Evolutionary conservation across 2,329 filamentous ascomycete species (phyloP).

Genomic region (Pestalotiopsis fici): DNA sequence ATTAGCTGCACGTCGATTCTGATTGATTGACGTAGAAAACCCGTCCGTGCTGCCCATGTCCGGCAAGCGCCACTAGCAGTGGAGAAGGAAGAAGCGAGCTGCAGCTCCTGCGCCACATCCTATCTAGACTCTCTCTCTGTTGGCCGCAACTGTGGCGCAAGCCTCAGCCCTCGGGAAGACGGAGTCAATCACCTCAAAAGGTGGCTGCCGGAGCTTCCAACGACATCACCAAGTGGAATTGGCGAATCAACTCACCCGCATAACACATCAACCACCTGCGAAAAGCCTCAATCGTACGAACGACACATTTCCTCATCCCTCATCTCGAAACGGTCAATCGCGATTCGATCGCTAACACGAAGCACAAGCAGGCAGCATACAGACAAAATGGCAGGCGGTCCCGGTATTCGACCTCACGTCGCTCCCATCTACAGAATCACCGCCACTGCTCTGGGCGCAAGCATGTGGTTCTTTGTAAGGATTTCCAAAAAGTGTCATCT

Average conservation of each 20-base stretch:
- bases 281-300: neutral
- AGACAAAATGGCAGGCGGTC: slow-evolving; percentile 34
- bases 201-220: neutral
- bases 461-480: slow-evolving; percentile 99
- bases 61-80: no score
- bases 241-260: neutral
- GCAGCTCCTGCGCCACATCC: no score
- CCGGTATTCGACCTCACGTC: slow-evolving; percentile 43
- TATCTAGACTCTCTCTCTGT: neutral
- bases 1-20: neutral
- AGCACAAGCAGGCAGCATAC: slow-evolving; percentile 12
- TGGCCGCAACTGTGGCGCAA: neutral
- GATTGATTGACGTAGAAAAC: neutral
- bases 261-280: slow-evolving; percentile 5
- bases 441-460: slow-evolving; percentile 84
- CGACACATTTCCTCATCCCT: neutral
- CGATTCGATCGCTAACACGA: neutral
- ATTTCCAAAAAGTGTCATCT: neutral
- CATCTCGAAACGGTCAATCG: neutral
- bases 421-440: slow-evolving; percentile 75
- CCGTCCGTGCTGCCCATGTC: neutral
- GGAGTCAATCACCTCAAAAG: neutral
- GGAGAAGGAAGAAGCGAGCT: no score
- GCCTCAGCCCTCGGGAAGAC: neutral
- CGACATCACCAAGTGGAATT: neutral